phyloP scores from a whole-genome alignment of 148 eudicot genomes.

The Cornus florida region DNA sequence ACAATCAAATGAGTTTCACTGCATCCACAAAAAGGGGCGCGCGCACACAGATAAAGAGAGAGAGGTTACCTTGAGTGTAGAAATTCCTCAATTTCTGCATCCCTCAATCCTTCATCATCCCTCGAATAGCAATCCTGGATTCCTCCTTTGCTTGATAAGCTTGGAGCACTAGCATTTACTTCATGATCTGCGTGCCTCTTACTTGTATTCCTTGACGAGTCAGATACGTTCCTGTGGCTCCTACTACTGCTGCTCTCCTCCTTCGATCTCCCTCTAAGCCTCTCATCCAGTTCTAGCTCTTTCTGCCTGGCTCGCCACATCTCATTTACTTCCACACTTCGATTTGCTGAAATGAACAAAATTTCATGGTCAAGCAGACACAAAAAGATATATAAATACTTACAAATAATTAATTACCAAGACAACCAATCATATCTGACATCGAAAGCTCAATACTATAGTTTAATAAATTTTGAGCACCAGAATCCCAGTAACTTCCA shows the following conservation, averaged over 20 bases:
- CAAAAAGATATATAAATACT: background rate
- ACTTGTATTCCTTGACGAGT: conserved; percentile 32
- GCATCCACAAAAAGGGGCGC: background rate
- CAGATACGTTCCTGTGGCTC: conserved; percentile 23
- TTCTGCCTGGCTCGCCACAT: conserved; percentile 91
- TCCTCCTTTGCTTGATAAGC: conserved; percentile 55
- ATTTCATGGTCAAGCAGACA: conserved; percentile 7
- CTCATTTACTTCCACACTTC: conserved; percentile 87
- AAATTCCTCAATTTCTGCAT: conserved; percentile 80
- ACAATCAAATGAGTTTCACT: conserved; percentile 3
- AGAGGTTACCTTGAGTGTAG: conserved; percentile 63
- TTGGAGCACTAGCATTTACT: conserved; percentile 18
- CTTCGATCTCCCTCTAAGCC: conserved; percentile 38
- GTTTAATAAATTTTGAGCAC: background rate
- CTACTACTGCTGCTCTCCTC: conserved; percentile 35
- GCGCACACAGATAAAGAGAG: background rate
- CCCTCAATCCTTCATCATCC: conserved; percentile 64
- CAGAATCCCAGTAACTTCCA: background rate
- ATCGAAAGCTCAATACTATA: background rate
- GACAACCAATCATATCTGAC: background rate
- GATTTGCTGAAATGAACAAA: conserved; percentile 57
- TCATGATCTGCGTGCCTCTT: conserved; percentile 34
- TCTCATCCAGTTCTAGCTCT: conserved; percentile 71
- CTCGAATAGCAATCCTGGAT: conserved; percentile 26
- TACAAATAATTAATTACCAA: background rate